Conservation (phyloP, 2,329 filamentous ascomycete genomes). For the Apiospora koreana region DNA sequence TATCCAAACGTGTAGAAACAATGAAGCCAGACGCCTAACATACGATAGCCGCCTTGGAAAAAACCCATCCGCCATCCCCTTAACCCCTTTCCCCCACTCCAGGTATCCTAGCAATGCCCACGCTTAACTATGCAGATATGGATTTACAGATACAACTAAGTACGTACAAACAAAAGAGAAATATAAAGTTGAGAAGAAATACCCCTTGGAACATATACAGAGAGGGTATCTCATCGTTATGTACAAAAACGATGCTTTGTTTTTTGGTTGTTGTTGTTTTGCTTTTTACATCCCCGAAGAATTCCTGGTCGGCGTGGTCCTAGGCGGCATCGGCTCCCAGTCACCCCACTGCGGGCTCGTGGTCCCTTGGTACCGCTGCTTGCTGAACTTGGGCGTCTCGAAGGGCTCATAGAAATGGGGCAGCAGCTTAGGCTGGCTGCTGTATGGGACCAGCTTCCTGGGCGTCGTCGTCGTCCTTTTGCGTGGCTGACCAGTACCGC, state of each 20-base stretch:
- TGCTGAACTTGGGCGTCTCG: conserved; percentile 36
- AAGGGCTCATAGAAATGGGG: conserved; percentile 39
- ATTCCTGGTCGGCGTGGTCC: neutral
- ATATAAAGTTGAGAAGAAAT: neutral
- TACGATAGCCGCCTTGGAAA: neutral
- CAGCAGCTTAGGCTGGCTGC: conserved; percentile 37
- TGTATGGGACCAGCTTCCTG: conserved; percentile 34
- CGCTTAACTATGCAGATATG: neutral
- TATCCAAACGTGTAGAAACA: neutral
- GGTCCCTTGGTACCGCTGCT: neutral
- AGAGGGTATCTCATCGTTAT: neutral
- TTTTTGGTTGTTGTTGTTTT: neutral
- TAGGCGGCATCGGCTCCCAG: conserved; percentile 8
- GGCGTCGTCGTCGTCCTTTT: neutral
- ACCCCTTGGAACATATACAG: neutral
- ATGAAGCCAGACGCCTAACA: neutral
- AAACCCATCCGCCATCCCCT: neutral
- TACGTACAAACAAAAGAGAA: neutral
- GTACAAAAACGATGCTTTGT: neutral
- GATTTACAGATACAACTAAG: neutral
- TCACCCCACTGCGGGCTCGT: neutral
- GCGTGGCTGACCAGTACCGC: neutral
- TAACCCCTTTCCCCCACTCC: neutral
- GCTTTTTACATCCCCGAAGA: neutral
- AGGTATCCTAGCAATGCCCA: neutral